Evolutionary conservation across 441 rosid genomes (phyloP).

Genomic region (Iberis amara): DNA sequence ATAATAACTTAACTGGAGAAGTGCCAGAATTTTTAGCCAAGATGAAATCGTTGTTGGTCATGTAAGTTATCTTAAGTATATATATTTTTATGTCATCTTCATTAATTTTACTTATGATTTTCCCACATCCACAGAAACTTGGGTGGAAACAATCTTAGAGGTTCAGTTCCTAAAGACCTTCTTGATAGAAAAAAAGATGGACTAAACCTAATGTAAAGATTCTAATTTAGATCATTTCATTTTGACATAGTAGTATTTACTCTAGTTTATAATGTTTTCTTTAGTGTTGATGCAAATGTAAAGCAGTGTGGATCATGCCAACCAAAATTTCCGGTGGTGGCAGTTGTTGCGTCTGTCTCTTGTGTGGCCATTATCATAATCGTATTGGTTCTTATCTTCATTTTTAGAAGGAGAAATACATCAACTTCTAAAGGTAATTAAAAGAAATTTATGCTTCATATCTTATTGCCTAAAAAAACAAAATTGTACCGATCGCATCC

Average conservation of each 20-base stretch:
- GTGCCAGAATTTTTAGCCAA: conserved; percentile 24
- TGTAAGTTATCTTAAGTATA: conserved; percentile 3
- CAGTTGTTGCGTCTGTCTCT: not conserved
- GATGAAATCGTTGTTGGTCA: conserved; percentile 12
- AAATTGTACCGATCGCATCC: too few relatives aligned
- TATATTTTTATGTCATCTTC: not conserved
- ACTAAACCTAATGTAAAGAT: conserved; percentile 13
- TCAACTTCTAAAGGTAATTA: conserved; percentile 10
- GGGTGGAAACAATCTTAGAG: conserved; percentile 25
- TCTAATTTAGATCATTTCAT: not conserved
- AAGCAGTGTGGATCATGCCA: conserved; percentile 1
- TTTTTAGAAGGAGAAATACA: conserved; percentile 1
- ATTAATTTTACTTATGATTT: not conserved
- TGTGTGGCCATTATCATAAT: not conserved
- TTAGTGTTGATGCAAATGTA: conserved; percentile 10
- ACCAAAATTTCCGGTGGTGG: not conserved
- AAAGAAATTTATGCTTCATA: not conserved
- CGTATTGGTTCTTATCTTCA: conserved; percentile 13
- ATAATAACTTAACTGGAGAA: conserved; percentile 20
- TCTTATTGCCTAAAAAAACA: too few relatives aligned
- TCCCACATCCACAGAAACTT: conserved; percentile 12
- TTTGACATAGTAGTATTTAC: not conserved
- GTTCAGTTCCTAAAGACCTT: conserved; percentile 24
- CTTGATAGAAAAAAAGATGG: conserved; percentile 12
- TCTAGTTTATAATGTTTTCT: not conserved